Base-by-base conservation (phyloP, 345 rosid genomes). In the Cardiospermum halicacabum region DNA sequence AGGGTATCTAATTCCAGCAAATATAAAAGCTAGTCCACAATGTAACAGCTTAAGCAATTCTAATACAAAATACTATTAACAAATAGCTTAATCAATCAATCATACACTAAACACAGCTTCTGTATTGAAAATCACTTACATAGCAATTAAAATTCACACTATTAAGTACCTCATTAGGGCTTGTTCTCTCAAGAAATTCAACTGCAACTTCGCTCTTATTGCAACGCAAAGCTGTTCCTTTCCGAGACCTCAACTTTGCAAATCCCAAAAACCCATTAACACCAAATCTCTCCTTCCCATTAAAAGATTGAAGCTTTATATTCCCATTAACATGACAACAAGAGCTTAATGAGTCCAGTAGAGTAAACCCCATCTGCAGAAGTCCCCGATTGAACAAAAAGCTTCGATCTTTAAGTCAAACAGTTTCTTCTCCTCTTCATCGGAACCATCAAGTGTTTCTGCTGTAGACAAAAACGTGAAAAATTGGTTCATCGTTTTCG, bases 171-270 rank as follows among this genome's bases (percentile, higher is more conserved):
- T 85, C 94, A 65, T 36, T 22, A 5, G 96, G 96, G 77, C 98
- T 89, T 55, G 81, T 78, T 81, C 98, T 86, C 72, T 81, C 93
- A 30, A 80, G 79, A 26, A 74, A 76, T 28, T 75, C 93, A 53
- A 72, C 69, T 18, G 62, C 69, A 21, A 64, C 53, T 64, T 82
- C 79, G 67, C 74, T 53, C 69, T 21, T 81, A 75, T 21, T 81
- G 77, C 83, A 75, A 11, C 70, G 47, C 7, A 74, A 53, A 64
- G 66, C 21, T 71, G 73, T 75, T 69, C 55, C 62, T 42, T 61
- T 7, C 18, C 18, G 56, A 56, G 65, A 47, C 68, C 40, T 68
- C 42, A 58, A 54, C 62, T 72, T 50, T 65, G 69, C 30, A 64
- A 56, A 45, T 2, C 50, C 27, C 67, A 58, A 71, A 64, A 77